phyloP scores from a whole-genome alignment of 2,329 filamentous ascomycete species.

The Paecilomyces sp. region DNA sequence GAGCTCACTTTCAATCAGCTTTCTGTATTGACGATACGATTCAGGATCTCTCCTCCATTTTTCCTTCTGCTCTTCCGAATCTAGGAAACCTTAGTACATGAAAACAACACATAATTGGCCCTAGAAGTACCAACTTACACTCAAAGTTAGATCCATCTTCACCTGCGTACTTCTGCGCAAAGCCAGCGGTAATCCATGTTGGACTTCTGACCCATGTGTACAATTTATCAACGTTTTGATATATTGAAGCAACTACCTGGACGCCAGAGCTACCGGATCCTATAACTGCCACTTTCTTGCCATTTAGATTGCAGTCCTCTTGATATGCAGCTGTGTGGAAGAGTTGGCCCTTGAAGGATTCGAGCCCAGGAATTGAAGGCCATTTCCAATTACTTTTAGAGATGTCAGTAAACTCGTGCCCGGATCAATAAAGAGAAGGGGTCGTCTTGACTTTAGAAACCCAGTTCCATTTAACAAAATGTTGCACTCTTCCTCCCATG shows the following conservation, averaged over 20 bases:
- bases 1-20: slow-evolving; percentile 43
- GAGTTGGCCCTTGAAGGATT: slow-evolving; percentile 45
- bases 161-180: slow-evolving; percentile 41
- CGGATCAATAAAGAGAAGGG: not conserved
- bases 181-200: slow-evolving; percentile 44
- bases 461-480: slow-evolving; percentile 12
- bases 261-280: slow-evolving; percentile 47
- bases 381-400: slow-evolving; percentile 41
- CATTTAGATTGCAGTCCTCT: slow-evolving; percentile 35
- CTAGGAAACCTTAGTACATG: not conserved
- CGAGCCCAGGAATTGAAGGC: slow-evolving; percentile 46
- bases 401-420: not conserved
- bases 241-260: slow-evolving; percentile 44
- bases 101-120: not conserved
- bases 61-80: not conserved
- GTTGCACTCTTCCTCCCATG: slow-evolving; percentile 2
- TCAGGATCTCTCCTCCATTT: slow-evolving; percentile 28
- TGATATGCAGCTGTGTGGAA: slow-evolving; percentile 51
- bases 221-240: slow-evolving; percentile 7
- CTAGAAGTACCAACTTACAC: slow-evolving; percentile 20
- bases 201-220: slow-evolving; percentile 33
- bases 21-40: slow-evolving; percentile 42
- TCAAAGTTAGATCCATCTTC: slow-evolving; percentile 42
- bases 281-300: slow-evolving; percentile 44
- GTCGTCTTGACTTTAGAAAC: slow-evolving; percentile 2